Base-by-base conservation (phyloP, 805 yeast genomes). In the Tetrapisispora namnaoensis region DNA sequence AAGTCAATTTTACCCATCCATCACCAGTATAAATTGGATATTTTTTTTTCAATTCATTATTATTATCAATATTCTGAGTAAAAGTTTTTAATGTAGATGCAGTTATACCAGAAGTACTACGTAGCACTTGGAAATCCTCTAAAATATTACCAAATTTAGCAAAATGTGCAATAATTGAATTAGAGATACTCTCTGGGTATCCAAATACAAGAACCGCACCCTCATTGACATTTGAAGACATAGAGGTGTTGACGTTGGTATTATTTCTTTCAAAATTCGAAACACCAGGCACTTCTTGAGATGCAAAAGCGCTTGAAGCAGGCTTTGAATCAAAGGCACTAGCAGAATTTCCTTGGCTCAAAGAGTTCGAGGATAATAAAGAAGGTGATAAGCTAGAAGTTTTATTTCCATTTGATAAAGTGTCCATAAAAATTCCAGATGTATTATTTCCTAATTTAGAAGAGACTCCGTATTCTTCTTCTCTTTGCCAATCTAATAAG, bases 1-100 rank as follows among this genome's bases (percentile, higher is more conserved):
- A 93, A 3, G 97, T 90, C 47, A 91, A 63, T 61, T 89, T 86
- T n/a, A 90, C 80, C 98, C 98, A 91, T 37, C 86, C 81, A 42
- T 80, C 77, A 1, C 98, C 98, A 13, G 90, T 76, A 65, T 79
- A 85, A 9, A 91, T 82, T 3, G 96, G 95, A 59, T 70, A 63
- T 55, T 66, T 71, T 50, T 64, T 67, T 13, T 49, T 52, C 7
- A 42, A 37, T 28, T 49, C 50, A 41, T 46, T 28, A 28, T 20
- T 37, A 9, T 38, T 44, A 18, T 42, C 50, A 0, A 30, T 13
- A 17, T 30, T 44, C 16, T 44, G 47, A 14, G 39, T 50, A 46
- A 56, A 57, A 18, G 57, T 52, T 45, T 57, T 60, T 32, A 62
- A 46, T 9, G 59, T 57, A 1, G 65, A 56, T 2, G 58, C 51